These are phyloP conservation scores for Orbilia ellipsospora DNA, from an alignment of 2,329 filamentous ascomycete species.

Conservation along the genomic window DNA sequence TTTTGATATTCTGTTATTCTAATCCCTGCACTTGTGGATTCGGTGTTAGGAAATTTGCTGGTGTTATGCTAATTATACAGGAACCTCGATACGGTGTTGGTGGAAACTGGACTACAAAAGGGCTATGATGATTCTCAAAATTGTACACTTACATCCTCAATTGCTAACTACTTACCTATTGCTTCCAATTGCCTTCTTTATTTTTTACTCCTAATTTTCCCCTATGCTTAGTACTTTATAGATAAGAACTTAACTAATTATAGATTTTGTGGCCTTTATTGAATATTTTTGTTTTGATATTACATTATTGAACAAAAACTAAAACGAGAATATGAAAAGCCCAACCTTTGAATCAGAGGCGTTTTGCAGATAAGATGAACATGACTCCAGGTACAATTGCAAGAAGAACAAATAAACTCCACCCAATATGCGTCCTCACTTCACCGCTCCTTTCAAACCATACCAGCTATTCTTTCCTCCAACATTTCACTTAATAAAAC, in stretches of 20 bases:
- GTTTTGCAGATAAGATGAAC: no score
- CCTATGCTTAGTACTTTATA: no score
- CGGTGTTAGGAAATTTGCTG: neutral
- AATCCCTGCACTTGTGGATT: slow-evolving; percentile 12
- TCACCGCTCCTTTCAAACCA: no score
- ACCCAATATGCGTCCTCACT: no score
- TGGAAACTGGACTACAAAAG: slow-evolving; percentile 15
- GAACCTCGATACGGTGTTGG: slow-evolving; percentile 23
- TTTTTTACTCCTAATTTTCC: neutral
- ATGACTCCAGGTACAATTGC: no score
- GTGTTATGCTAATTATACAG: slow-evolving; percentile 14
- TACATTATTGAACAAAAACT: no score
- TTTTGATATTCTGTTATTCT: neutral
- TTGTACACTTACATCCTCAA: slow-evolving; percentile 14
- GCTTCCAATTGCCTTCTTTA: neutral
- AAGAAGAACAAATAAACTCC: neutral
- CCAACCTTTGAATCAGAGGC: no score
- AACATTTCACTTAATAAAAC: slow-evolving; percentile 23
- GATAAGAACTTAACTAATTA: no score
- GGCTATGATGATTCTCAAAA: slow-evolving; percentile 6
- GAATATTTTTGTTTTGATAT: no score
- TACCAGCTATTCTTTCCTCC: no score
- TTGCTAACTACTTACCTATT: slow-evolving; percentile 4
- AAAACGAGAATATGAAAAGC: no score
- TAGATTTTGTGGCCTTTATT: no score